Base-by-base conservation (phyloP, 495 filamentous ascomycete genomes). In the Tuber brumale region DNA sequence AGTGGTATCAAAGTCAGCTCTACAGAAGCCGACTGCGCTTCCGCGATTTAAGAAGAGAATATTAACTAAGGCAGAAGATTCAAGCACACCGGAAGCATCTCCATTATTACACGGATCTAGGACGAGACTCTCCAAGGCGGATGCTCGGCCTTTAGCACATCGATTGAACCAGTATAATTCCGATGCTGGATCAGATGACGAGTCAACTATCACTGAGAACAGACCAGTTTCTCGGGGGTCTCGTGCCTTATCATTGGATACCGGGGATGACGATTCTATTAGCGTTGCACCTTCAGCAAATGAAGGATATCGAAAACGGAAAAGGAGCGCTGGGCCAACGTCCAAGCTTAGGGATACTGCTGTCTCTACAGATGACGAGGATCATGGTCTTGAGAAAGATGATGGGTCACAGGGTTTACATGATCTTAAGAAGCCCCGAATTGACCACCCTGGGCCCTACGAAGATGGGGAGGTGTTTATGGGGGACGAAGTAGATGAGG, bases 21-120 rank as follows among this genome's bases (percentile, higher is more conserved):
- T 72, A 31, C 69, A 74, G 70, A 79, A 80, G 31, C 69, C 77
- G 51, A 75, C 77, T 44, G 73, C 76, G 23, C 79, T 83, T 9
- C 82, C 82, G n/a, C 81, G 81, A 44, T 83, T 83, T 70, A 83
- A 83, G 70, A 83, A 83, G 72, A 75, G 81, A 31, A 74, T 81
- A 42, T 57, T 75, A 19, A 74, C 78, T 10, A 83, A 83, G 69
- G 74, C 77, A 35, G 73, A 74, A 31, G 74, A 77, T 35, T 61
- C 75, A 18, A 71, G 72, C 8, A 71, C 71, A 45, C 74, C 77
- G n/a, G 76, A 81, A 39, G 81, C 81, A 37, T 48, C 57, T 8
- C 75, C 77, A 39, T 76, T 80, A 46, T 61, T 70, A 31, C 80
- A 78, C 71, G 81, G 72, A 23, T 57, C 76, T 23, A 70, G 72